Evolutionary conservation across 2,329 filamentous ascomycete genomes (phyloP).

Genomic region (Acrocalymma vagum): DNA sequence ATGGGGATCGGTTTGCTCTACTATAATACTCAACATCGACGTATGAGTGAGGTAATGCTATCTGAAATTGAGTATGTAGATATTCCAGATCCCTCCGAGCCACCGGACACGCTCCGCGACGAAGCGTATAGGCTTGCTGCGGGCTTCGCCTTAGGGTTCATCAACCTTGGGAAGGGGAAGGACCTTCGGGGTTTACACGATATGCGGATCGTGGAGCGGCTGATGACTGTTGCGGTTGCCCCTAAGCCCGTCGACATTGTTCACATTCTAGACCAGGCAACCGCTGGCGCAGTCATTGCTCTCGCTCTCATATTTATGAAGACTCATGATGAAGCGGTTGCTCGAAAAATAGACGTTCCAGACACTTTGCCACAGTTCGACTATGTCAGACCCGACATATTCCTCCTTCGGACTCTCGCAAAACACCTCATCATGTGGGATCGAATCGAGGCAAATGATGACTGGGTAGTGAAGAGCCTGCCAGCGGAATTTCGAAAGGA

Average conservation of each 20-base stretch:
- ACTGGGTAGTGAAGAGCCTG: slow-evolving; percentile 80
- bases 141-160: slow-evolving; percentile 90
- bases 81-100: slow-evolving; percentile 72
- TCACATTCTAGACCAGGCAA: slow-evolving; percentile 91
- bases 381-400: slow-evolving; percentile 91
- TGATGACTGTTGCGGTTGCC: slow-evolving; percentile 84
- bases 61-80: slow-evolving; percentile 94
- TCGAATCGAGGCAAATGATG: slow-evolving; percentile 73
- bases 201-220: slow-evolving; percentile 89
- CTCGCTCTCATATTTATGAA: slow-evolving; percentile 97
- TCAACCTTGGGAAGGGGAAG: slow-evolving; percentile 91
- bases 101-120: slow-evolving; percentile 82
- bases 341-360: slow-evolving; percentile 91
- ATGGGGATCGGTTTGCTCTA: slow-evolving; percentile 97
- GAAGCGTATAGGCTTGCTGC: slow-evolving; percentile 97
- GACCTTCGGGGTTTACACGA: slow-evolving; percentile 90
- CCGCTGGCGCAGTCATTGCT: slow-evolving; percentile 90
- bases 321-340: slow-evolving; percentile 85
- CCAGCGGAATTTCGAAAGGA: slow-evolving; percentile 73
- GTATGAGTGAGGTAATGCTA: slow-evolving; percentile 99
- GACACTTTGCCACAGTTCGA: slow-evolving; percentile 92
- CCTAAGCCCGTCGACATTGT: slow-evolving; percentile 92
- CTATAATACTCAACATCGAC: slow-evolving; percentile 92
- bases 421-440: slow-evolving; percentile 95
- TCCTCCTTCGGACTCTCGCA: slow-evolving; percentile 87